Percentiles rank a stretch among this genome's conserved stretches.
Evolutionary conservation across 371 early-diverging fungal species (phyloP).

Genomic region (Coemansia sp.): DNA sequence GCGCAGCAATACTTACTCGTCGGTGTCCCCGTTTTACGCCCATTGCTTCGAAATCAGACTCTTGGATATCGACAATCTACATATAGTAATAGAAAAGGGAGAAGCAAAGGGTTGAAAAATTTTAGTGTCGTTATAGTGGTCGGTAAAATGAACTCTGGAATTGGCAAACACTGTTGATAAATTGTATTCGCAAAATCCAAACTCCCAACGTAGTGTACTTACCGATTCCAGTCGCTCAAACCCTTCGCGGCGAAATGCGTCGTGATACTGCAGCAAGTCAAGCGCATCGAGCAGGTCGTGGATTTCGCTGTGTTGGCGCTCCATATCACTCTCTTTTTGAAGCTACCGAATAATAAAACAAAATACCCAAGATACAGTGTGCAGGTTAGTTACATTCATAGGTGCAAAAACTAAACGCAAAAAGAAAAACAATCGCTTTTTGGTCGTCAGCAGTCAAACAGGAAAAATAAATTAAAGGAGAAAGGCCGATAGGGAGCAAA

Average conservation of each 20-base stretch:
- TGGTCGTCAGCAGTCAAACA: not conserved
- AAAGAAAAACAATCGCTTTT: not conserved
- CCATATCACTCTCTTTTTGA: constrained; percentile 15
- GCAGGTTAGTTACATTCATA: not conserved
- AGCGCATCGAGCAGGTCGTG: constrained; percentile 30
- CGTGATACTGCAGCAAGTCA: constrained; percentile 44
- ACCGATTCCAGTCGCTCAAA: constrained; percentile 50
- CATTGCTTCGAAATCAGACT: constrained; percentile 44
- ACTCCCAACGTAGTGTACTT: constrained; percentile 13
- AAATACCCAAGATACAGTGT: not conserved
- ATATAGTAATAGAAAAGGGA: not conserved
- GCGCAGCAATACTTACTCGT: constrained; percentile 36
- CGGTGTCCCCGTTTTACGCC: constrained; percentile 47
- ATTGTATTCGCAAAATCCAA: not conserved
- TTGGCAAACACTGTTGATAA: not conserved
- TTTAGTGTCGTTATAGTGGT: not conserved
- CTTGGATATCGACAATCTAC: constrained; percentile 51
- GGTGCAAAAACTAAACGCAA: not conserved
- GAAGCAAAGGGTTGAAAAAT: not conserved
- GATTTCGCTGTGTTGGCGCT: constrained; percentile 20
- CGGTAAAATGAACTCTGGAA: not conserved
- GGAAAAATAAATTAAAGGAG: not conserved
- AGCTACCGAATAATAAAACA: constrained; percentile 4
- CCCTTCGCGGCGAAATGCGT: constrained; percentile 47
- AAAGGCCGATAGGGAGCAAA: not conserved